Evolutionary conservation across 352 stramenopile genomes (phyloP).

Genomic region (Phytopythium oedochilum): DNA sequence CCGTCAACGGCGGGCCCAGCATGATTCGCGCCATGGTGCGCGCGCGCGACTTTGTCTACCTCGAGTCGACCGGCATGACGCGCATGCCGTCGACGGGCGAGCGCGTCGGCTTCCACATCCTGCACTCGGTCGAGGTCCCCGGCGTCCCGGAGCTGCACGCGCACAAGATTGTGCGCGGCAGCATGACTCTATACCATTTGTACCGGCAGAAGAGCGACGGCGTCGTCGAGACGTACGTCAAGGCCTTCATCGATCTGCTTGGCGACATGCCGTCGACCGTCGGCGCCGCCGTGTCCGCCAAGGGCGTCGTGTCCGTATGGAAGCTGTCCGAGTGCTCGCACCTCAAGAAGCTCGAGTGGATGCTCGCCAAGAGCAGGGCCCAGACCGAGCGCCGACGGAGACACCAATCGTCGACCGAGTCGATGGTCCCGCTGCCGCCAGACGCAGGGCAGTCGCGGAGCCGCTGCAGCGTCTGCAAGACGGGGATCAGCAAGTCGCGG

Average conservation of each 20-base stretch:
- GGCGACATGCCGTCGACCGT: conserved; percentile 29
- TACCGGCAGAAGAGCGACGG: conserved; percentile 33
- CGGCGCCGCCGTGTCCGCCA: conserved; percentile 20
- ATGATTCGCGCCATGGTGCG: conserved; percentile 43
- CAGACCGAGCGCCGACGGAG: background rate
- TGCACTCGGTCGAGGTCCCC: conserved; percentile 25
- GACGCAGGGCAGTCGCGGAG: background rate
- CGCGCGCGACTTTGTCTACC: conserved; percentile 48
- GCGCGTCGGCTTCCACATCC: conserved; percentile 31
- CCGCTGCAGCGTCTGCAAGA: conserved; percentile 16
- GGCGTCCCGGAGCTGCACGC: conserved; percentile 23
- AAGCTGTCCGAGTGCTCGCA: conserved; percentile 25
- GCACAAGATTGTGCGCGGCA: conserved; percentile 39
- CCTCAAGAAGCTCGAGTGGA: conserved; percentile 30
- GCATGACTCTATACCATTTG: conserved; percentile 47
- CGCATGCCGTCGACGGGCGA: conserved; percentile 28
- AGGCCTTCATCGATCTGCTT: conserved; percentile 30
- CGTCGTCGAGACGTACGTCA: conserved; percentile 35
- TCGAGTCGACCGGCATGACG: conserved; percentile 46
- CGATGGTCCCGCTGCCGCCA: background rate
- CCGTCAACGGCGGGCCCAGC: conserved; percentile 37
- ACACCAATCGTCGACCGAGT: conserved; percentile 1
- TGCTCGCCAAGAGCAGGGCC: conserved; percentile 11
- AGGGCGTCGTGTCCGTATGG: conserved; percentile 27
- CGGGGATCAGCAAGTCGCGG: conserved; percentile 14